phyloP scores from a whole-genome alignment of 202 grass and related monocot genomes.

The Brachypodium distachyon region DNA sequence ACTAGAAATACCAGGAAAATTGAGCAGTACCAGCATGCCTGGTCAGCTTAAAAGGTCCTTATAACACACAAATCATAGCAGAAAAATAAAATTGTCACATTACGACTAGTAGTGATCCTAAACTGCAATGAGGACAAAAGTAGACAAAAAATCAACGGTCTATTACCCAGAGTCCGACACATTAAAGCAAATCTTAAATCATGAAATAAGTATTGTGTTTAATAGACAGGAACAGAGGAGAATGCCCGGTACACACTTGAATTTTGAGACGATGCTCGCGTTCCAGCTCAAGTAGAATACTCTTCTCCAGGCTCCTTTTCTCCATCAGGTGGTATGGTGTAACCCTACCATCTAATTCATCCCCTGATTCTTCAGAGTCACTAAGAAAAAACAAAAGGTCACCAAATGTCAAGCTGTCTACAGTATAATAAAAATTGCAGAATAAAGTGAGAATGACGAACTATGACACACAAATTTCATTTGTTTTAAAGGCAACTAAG shows the following conservation, averaged over 20 bases:
- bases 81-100: background rate
- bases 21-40: background rate
- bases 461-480: background rate
- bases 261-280: conserved; percentile 45
- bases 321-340: conserved; percentile 40
- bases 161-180: background rate
- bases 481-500: background rate
- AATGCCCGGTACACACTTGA: conserved; percentile 32
- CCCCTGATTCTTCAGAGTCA: conserved; percentile 48
- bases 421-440: background rate
- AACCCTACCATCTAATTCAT: conserved; percentile 18
- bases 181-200: background rate
- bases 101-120: background rate
- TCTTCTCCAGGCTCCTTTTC: conserved; percentile 50
- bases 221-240: background rate
- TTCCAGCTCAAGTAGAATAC: conserved; percentile 64
- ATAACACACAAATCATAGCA: background rate
- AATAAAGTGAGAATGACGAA: background rate
- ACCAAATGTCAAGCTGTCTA: background rate
- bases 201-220: background rate
- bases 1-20: background rate
- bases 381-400: conserved; percentile 26
- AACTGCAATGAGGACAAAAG: background rate
- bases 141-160: background rate
- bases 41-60: background rate